Conservation (phyloP, 495 filamentous ascomycete species). For the Apiosordaria backusii region DNA sequence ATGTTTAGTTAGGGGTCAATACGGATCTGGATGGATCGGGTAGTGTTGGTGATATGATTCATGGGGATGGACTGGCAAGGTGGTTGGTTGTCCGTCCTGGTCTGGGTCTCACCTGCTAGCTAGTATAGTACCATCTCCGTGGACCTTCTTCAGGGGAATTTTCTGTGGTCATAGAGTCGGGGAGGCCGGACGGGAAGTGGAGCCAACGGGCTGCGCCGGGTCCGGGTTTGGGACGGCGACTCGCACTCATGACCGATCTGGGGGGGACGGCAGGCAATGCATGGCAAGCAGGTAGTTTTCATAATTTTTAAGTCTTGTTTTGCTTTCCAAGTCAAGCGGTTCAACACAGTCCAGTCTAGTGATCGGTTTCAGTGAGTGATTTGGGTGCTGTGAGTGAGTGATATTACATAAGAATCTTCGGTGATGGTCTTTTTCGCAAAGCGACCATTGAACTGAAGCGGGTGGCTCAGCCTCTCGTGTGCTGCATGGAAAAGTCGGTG, state of each 20-base stretch:
- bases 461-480: conserved; percentile 18
- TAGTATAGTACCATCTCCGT: neutral
- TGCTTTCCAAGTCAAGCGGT: neutral
- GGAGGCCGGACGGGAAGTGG: neutral
- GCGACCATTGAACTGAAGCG: neutral
- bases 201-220: conserved; percentile 6
- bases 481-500: conserved; percentile 20
- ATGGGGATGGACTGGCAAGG: neutral
- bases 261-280: conserved; percentile 17
- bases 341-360: too few relatives aligned
- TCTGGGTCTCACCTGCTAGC: neutral
- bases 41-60: neutral
- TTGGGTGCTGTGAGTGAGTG: too few relatives aligned
- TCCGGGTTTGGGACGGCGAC: conserved; percentile 1
- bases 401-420: too few relatives aligned
- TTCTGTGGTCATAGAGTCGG: conserved; percentile 2
- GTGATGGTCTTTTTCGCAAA: neutral
- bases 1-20: neutral
- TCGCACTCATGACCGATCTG: conserved; percentile 14
- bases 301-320: conserved; percentile 29
- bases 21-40: neutral
- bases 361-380: too few relatives aligned
- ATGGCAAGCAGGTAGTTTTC: conserved; percentile 27
- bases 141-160: neutral
- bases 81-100: too few relatives aligned